Base-by-base conservation (phyloP, 805 yeast species). In the Ogataea pilisensis region DNA sequence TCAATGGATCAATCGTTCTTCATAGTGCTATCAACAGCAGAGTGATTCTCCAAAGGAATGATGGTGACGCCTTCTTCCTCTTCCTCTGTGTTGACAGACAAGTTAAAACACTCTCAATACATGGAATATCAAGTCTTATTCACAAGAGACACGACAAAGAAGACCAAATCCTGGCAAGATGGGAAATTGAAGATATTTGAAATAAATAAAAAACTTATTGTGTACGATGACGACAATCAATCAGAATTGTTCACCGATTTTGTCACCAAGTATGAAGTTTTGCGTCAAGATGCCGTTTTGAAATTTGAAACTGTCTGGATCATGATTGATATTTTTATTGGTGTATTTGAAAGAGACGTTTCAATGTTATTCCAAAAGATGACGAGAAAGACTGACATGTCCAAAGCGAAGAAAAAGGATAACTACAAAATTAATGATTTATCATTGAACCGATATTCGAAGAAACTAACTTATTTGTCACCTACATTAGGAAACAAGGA, bases 81-180 rank as follows among this genome's bases (percentile, higher is more conserved):
- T n/a, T n/a, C n/a, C n/a, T n/a, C n/a, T n/a, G n/a, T n/a, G n/a
- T 26, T 34, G 12, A 19, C 22, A 21, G 35, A 26, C n/a, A 49
- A 47, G 27, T 47, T 60, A 21, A 49, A 50, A 37, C 60, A 54
- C 38, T 72, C 79, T 3, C 58, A 65, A 26, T 72, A 73, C 36
- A 65, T 70, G 36, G 77, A 75, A 49, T 76, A 63, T 50, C 46
- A 57, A n/a, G 58, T 76, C 3, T 62, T 76, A 13, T 76, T 66
- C 53, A 69, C 80, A 2, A 61, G 54, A 24, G 61, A 79, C 18
- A 53, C 73, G 7, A 45, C 43, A 9, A 78, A 76, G 50, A 73
- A 68, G 43, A 66, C 63, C 34, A 75, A 76, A 50, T 59, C 59
- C 43, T 76, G 81, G 81, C 63, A 63, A 41, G 82, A 76, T 49